Evolutionary conservation across 2,329 filamentous ascomycete genomes (phyloP).

Genomic region (Pleurostoma richardsiae): DNA sequence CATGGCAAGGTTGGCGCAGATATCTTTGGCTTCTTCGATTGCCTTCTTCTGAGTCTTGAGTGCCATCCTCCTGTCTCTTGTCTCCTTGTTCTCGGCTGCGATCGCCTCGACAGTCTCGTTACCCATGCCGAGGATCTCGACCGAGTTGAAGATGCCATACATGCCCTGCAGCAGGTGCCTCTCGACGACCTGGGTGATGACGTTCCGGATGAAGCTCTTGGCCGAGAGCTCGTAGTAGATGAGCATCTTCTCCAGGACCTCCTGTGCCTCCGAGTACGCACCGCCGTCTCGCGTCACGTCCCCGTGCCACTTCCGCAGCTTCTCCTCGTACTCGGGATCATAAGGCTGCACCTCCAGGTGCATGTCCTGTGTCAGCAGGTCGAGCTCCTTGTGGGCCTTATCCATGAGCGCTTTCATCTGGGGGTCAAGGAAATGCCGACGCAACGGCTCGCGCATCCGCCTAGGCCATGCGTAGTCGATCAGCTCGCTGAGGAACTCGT

Average conservation of each 20-base stretch:
- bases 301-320: conserved; percentile 40
- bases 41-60: conserved; percentile 43
- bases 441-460: conserved; percentile 45
- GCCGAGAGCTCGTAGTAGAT: conserved; percentile 50
- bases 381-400: conserved; percentile 39
- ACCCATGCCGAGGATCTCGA: conserved; percentile 43
- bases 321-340: conserved; percentile 48
- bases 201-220: conserved; percentile 46
- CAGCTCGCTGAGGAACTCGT: conserved; percentile 46
- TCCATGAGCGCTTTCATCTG: conserved; percentile 42
- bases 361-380: conserved; percentile 42
- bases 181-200: conserved; percentile 48
- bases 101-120: conserved; percentile 41
- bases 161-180: conserved; percentile 46
- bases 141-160: conserved; percentile 46
- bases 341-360: conserved; percentile 48
- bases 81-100: conserved; percentile 48
- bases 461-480: conserved; percentile 45
- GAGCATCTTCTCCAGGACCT: conserved; percentile 50
- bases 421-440: conserved; percentile 41
- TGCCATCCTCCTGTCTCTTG: conserved; percentile 39
- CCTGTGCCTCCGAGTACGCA: conserved; percentile 44
- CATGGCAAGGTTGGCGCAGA: conserved; percentile 46
- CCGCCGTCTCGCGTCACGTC: conserved; percentile 35
- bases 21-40: conserved; percentile 43